Percentiles rank a stretch among this genome's conserved stretches.
phyloP scores from a whole-genome alignment of 2,329 filamentous ascomycete species.

The Coniosporium tulheliwenetii region DNA sequence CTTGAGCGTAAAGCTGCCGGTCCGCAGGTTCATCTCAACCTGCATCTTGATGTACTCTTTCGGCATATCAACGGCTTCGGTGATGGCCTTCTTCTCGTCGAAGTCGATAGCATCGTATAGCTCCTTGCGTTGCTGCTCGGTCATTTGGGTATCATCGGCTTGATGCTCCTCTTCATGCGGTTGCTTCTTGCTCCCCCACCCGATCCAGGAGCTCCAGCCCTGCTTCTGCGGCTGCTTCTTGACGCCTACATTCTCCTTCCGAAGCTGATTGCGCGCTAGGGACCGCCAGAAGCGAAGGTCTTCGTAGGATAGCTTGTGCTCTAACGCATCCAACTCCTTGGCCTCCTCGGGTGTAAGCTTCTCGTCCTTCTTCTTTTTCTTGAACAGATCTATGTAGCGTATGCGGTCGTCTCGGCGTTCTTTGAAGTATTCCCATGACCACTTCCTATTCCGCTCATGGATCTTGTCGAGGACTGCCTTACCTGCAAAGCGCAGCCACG shows the following conservation, averaged over 20 bases:
- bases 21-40: conserved; percentile 81
- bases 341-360: conserved; percentile 51
- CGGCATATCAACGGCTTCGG: conserved; percentile 77
- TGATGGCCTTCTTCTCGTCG: conserved; percentile 84
- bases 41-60: conserved; percentile 87
- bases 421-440: conserved; percentile 93
- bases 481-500: conserved; percentile 86
- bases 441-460: conserved; percentile 78
- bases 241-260: conserved; percentile 87
- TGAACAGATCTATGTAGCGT: conserved; percentile 87
- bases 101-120: conserved; percentile 96
- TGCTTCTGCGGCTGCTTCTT: conserved; percentile 62
- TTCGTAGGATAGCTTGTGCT: conserved; percentile 82
- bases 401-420: conserved; percentile 81
- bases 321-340: conserved; percentile 58
- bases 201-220: conserved; percentile 84
- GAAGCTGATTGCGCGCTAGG: conserved; percentile 79
- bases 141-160: conserved; percentile 71
- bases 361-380: conserved; percentile 67
- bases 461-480: conserved; percentile 85
- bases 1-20: conserved; percentile 88
- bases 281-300: conserved; percentile 97
- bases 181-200: conserved; percentile 55
- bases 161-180: conserved; percentile 46
- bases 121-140: conserved; percentile 89